phyloP scores from a whole-genome alignment of 345 rosid species.

The Hevea brasiliensis region DNA sequence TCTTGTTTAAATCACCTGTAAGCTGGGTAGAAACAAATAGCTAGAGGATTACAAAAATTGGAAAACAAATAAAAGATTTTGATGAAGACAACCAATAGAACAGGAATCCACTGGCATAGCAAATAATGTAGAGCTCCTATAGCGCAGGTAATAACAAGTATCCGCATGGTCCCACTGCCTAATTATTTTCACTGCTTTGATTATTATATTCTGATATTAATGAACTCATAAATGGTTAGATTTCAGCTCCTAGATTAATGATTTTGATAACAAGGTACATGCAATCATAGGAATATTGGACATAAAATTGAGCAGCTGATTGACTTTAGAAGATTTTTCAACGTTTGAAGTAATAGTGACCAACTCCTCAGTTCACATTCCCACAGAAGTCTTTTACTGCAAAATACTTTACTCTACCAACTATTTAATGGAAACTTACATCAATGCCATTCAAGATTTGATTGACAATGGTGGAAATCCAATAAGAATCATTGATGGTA shows the following conservation, averaged over 20 bases:
- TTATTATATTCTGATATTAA: too few species aligned
- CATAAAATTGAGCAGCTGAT: neutral
- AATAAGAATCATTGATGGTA: too few species aligned
- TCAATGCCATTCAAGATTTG: neutral
- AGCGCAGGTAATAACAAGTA: neutral
- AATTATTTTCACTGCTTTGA: neutral
- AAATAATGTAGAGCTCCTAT: neutral
- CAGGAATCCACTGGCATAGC: neutral
- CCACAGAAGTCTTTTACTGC: neutral
- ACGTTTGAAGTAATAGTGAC: neutral
- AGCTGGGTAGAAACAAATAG: conserved; percentile 37
- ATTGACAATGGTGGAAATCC: neutral
- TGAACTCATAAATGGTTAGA: too few species aligned
- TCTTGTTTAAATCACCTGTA: conserved; percentile 62
- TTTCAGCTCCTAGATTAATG: neutral
- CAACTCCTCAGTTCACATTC: neutral
- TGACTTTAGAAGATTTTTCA: neutral
- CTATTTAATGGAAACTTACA: neutral
- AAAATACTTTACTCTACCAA: neutral
- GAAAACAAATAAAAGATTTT: neutral
- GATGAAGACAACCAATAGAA: neutral
- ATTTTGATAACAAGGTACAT: neutral
- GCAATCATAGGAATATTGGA: neutral
- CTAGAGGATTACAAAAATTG: neutral
- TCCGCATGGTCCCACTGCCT: neutral